Base-by-base conservation (phyloP, 1,139 yeast genomes). In the Meyerozyma smithsonii region DNA sequence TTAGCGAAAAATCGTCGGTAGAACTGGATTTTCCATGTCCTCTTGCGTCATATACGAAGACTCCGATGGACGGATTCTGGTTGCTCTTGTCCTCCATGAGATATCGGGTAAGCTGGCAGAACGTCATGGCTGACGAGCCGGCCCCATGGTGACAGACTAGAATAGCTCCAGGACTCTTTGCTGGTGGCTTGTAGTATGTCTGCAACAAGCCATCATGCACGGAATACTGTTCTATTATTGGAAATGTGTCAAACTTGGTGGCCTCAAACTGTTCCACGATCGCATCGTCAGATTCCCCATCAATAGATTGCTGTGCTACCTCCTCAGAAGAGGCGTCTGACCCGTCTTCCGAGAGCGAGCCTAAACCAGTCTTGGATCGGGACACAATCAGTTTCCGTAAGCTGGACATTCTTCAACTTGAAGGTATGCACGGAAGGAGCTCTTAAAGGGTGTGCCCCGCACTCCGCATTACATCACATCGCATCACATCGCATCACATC, bases 111-210 rank as follows among this genome's bases (percentile, higher is more conserved):
- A 56, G 26, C 63, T 61, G 0, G 87, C 87, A 66, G 35, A 86
- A 92, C 1, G 96, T 73, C 63, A 87, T 66, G 0, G 84, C 88
- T 3, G 87, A 78, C 1, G 97, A 89, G 1, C 97, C 98, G 1
- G 97, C 97, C 4, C 99, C 99, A 58, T 92, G 99, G 47, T 87
- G 94, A 48, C 81, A 80, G 2, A 90, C 64, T 48, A 85, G 79
- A 1, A 88, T 54, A 0, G 94, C 83, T 0, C 74, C 66, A 0
- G 59, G 54, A 0, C 50, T 37, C 1, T 53, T 40, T 2, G 51
- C 41, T 0, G 96, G 92, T 0, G 79, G 69, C 11, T 68, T 65
- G 49, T 69, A 84, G 56, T 82, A 86, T 0, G 81, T 76, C 43
- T 80, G 77, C 57, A 87, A 77, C 28, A 3, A 19, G 16, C 42